Evolutionary conservation across 192 early-diverging fungal genomes (phyloP), one percentile per base, ranked within the genome.

Genomic region (Rhizoclosmatium sp.): DNA sequence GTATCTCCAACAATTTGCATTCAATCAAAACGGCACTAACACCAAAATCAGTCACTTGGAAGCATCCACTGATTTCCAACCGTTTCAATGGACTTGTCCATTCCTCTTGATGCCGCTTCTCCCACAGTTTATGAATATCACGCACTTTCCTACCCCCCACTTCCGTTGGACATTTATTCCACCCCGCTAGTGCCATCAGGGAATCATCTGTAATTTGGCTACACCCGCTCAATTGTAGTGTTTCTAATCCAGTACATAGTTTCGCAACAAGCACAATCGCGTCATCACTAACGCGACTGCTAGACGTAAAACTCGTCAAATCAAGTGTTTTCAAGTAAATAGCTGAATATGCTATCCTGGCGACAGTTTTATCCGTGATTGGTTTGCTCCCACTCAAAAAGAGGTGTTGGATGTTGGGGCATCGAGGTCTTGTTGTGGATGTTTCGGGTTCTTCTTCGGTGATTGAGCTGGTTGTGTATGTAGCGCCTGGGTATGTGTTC

Each of bases 31-130:
- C 2, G 16, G 61, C 49, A 21, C 14, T 9, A 7, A 80, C 72
- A 10, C 79, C 79, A 2, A 69, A 48, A 56, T 59, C 66, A 3
- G 71, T 75, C 5, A 80, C 64, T 42, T 74, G 56, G 66, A 80
- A 80, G 49, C 79, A 80, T 41, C 79, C 79, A 51, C 42, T 39
- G 16, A 80, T 39, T 23, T 73, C 69, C 0, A 80, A 23, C 46
- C 19, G 7, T 21, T 59, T 47, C 7, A 80, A 69, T 21, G 2
- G 3, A 16, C 23, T 4, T 10, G 40, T 42, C 19, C 73, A 60
- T 19, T 9, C n/a, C 56, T 4, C 44, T 0, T n/a, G 10, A 56
- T 9, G 9, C 19, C 19, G 9, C 60, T 62, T 62, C 39, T 62
- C 60, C 5, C 9, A 7, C 51, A 16, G 51, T 16, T 54, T 54